Base-by-base conservation (phyloP, 73 alveolate genomes). In the Paramecium octaurelia region DNA sequence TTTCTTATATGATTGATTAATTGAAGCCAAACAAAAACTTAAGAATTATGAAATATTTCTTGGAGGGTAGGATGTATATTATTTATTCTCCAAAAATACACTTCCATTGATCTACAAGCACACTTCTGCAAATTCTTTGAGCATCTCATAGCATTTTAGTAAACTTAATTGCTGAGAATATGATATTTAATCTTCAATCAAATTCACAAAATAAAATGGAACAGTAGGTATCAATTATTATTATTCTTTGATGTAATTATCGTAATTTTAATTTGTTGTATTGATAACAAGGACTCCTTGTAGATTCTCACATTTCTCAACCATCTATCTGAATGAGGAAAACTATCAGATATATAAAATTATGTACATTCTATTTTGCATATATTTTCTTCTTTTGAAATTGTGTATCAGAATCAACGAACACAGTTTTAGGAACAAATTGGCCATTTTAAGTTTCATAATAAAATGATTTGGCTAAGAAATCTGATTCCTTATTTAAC, bases 361-460 rank as follows among this genome's bases (percentile, higher is more conserved):
- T 70, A 20, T 8, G 14, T 70, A 70, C 86, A 70, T 70, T 70
- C 14, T 70, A 70, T 73, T 40, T 34, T 73, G 60, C 91, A 23
- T 44, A 80, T 18, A 80, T n/a, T 80, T 80, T 80, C 91, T 80
- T 80, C 89, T 46, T 44, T 80, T 24, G 9, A 44, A 31, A 2
- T 16, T 10, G 10, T 29, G 27, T 4, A 20, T 73, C 64, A 35
- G 57, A 73, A 80, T 80, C 50, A 42, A 80, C 31, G 24, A 80
- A 44, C 44, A 80, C 46, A 6, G 76, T 48, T 46, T 43, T 34
- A 8, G 91, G 76, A 44, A 80, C 14, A 80, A 31, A 80, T 80
- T 76, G 40, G 6, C 70, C 70, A 76, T 76, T 43, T 36, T 76
- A 76, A 76, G 89, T 80, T 80, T 80, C 91, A 44, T 80, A 44